These are phyloP conservation scores for Flaveria floridana DNA, from an alignment of 140 eudicot genomes.

Conservation along the genomic window DNA sequence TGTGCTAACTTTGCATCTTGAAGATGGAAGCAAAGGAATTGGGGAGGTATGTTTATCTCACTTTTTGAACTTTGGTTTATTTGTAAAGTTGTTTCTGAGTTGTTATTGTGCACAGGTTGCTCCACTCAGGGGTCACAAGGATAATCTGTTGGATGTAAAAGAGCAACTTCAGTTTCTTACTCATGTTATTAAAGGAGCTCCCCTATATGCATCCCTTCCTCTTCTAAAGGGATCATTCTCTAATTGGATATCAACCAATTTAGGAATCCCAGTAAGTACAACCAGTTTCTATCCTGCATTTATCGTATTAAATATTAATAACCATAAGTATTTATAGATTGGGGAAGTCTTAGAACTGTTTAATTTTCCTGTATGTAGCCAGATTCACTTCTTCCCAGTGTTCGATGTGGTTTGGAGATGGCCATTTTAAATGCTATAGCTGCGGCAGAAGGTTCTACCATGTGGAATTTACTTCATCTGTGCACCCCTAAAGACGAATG, in stretches of 20 bases:
- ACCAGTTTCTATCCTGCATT: slow-evolving; percentile 12
- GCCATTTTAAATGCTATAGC: slow-evolving; percentile 82
- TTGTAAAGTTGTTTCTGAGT: background rate
- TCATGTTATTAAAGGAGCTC: slow-evolving; percentile 58
- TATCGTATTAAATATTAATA: slow-evolving; percentile 9
- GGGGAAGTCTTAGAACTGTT: slow-evolving; percentile 16
- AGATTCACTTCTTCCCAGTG: slow-evolving; percentile 81
- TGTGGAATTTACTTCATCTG: slow-evolving; percentile 58
- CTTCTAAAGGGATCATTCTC: slow-evolving; percentile 69
- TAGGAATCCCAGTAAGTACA: slow-evolving; percentile 74
- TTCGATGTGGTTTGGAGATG: slow-evolving; percentile 94
- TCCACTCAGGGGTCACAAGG: slow-evolving; percentile 76
- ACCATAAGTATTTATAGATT: background rate
- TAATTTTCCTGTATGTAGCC: slow-evolving; percentile 53
- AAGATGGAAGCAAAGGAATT: slow-evolving; percentile 80
- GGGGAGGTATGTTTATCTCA: slow-evolving; percentile 68
- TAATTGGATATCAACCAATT: slow-evolving; percentile 75
- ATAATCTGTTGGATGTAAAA: slow-evolving; percentile 65
- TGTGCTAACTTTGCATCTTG: slow-evolving; percentile 62
- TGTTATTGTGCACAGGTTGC: slow-evolving; percentile 59
- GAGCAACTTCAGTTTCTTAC: slow-evolving; percentile 83
- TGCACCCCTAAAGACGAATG: slow-evolving; percentile 37
- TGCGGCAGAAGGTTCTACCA: slow-evolving; percentile 53
- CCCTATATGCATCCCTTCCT: slow-evolving; percentile 47
- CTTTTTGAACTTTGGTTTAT: background rate